A percentile compares a stretch with the other conserved stretches of the same genome.
phyloP scores from a whole-genome alignment of 768 basidiomycete species.

The Termitomyces sp. region DNA sequence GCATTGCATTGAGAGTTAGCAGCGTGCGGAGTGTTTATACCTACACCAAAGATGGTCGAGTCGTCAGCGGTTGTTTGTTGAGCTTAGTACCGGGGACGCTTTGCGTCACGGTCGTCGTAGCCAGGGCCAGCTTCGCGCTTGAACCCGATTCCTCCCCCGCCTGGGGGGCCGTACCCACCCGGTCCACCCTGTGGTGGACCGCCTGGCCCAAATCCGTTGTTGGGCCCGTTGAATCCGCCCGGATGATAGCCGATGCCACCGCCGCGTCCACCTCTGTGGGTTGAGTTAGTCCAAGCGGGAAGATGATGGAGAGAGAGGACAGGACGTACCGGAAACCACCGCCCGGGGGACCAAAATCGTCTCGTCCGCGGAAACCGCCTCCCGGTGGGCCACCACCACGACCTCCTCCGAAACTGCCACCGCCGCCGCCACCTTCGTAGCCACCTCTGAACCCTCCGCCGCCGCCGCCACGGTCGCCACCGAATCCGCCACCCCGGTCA shows the following conservation, averaged over 20 bases:
- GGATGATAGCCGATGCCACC: slow-evolving; percentile 70
- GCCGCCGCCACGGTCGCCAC: slow-evolving; percentile 26
- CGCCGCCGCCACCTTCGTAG: slow-evolving; percentile 33
- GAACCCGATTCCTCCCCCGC: slow-evolving; percentile 61
- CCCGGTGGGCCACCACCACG: slow-evolving; percentile 31
- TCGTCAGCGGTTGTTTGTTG: too few species aligned
- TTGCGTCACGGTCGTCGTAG: slow-evolving; percentile 76
- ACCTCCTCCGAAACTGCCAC: slow-evolving; percentile 24
- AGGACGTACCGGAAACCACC: slow-evolving; percentile 44
- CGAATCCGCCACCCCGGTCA: slow-evolving; percentile 25
- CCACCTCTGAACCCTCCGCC: slow-evolving; percentile 32
- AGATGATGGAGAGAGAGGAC: background rate
- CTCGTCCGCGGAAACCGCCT: slow-evolving; percentile 28
- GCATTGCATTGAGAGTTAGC: slow-evolving; percentile 8
- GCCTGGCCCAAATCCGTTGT: slow-evolving; percentile 42
- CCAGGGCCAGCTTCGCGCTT: slow-evolving; percentile 66
- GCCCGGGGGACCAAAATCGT: slow-evolving; percentile 25
- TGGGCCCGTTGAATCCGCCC: slow-evolving; percentile 44
- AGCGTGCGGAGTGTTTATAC: slow-evolving; percentile 7
- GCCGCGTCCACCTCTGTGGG: slow-evolving; percentile 53
- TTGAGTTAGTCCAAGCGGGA: slow-evolving; percentile 7
- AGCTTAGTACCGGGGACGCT: slow-evolving; percentile 71
- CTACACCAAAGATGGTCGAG: slow-evolving; percentile 6
- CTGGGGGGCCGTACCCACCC: slow-evolving; percentile 30
- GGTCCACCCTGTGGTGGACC: slow-evolving; percentile 14